phyloP scores from a whole-genome alignment of 2,329 filamentous ascomycete genomes.

The Fonsecaea nubica region DNA sequence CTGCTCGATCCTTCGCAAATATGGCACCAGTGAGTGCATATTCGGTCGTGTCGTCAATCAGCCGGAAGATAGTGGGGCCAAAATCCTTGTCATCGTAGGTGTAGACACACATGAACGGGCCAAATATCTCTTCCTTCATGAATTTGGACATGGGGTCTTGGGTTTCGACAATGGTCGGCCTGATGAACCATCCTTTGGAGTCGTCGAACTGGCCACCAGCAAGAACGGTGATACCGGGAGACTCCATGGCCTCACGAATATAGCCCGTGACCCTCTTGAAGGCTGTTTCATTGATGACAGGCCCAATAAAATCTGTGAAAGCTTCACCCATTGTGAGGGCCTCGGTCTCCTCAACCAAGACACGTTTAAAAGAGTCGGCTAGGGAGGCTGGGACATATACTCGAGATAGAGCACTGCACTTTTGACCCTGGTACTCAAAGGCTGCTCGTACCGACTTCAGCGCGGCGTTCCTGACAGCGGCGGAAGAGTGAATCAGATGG shows the following conservation, averaged over 20 bases:
- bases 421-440: slow-evolving; percentile 91
- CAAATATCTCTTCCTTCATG: slow-evolving; percentile 80
- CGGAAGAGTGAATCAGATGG: slow-evolving; percentile 78
- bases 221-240: slow-evolving; percentile 73
- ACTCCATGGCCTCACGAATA: slow-evolving; percentile 80
- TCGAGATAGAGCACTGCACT: slow-evolving; percentile 85
- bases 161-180: slow-evolving; percentile 81
- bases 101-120: slow-evolving; percentile 75
- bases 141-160: slow-evolving; percentile 76
- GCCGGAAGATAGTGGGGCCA: slow-evolving; percentile 57
- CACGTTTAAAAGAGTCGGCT: slow-evolving; percentile 74
- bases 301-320: slow-evolving; percentile 81
- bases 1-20: slow-evolving; percentile 50
- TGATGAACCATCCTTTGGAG: slow-evolving; percentile 80
- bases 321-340: slow-evolving; percentile 74
- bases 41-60: slow-evolving; percentile 46
- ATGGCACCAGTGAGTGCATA: slow-evolving; percentile 54
- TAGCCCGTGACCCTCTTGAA: slow-evolving; percentile 80
- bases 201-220: slow-evolving; percentile 79
- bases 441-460: slow-evolving; percentile 84
- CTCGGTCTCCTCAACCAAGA: slow-evolving; percentile 71
- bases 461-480: slow-evolving; percentile 78
- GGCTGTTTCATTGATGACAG: slow-evolving; percentile 80
- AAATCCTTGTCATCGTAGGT: slow-evolving; percentile 74
- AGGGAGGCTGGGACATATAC: slow-evolving; percentile 79